phyloP scores from a whole-genome alignment of 495 filamentous ascomycete genomes.

The Eremomyces bilateralis region DNA sequence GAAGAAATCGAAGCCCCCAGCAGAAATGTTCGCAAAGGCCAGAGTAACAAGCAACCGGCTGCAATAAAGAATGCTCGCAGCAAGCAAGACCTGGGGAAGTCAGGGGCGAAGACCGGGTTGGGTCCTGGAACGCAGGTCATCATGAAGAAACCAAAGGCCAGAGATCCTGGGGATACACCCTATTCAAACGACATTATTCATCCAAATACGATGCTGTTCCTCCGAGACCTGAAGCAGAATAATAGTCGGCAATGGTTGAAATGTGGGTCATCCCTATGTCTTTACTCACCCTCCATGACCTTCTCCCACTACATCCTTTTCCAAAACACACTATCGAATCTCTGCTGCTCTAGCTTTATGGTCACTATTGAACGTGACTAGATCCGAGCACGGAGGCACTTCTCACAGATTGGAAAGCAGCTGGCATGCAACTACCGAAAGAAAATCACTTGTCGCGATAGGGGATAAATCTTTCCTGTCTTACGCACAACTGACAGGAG shows the following conservation, averaged over 20 bases:
- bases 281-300: no score
- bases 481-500: no score
- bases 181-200: conserved; percentile 54
- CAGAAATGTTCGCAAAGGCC: conserved; percentile 7
- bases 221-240: conserved; percentile 50
- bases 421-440: no score
- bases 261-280: no score
- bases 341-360: no score
- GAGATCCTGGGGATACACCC: conserved; percentile 37
- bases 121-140: conserved; percentile 39
- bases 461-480: no score
- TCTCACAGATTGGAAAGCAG: no score
- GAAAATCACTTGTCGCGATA: no score
- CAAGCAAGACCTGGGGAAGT: conserved; percentile 32
- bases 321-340: no score
- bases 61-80: conserved; percentile 6
- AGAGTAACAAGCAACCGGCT: conserved; percentile 9
- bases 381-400: no score
- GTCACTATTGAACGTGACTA: no score
- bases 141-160: conserved; percentile 46
- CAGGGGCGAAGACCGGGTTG: conserved; percentile 33
- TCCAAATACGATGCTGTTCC: conserved; percentile 61
- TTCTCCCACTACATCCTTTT: no score
- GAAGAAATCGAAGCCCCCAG: conserved; percentile 14
- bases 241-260: conserved; percentile 72